Conservation (phyloP, 768 basidiomycete species). For the Symmetrospora coprosmae region DNA sequence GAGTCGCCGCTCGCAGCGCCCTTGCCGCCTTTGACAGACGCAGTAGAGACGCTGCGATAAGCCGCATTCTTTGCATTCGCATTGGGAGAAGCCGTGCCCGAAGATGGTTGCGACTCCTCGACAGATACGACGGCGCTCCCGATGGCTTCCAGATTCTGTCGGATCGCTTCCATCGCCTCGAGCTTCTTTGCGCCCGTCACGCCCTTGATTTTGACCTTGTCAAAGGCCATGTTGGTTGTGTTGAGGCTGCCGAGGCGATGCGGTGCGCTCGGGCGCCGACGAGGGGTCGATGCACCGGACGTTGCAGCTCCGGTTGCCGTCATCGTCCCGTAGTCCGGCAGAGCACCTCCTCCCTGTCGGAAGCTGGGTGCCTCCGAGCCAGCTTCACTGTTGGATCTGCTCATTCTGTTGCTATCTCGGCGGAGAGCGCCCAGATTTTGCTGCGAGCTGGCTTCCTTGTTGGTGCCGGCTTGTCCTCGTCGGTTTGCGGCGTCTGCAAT, state of each 20-base stretch:
- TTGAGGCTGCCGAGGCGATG: slow-evolving; percentile 2
- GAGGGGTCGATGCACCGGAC: slow-evolving; percentile 2
- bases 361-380: background rate
- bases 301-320: background rate
- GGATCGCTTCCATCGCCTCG: slow-evolving; percentile 10
- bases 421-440: too few relatives aligned
- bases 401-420: background rate
- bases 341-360: too few relatives aligned
- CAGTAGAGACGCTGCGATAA: background rate
- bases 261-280: background rate
- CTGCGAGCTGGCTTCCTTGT: too few relatives aligned
- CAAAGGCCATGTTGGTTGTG: background rate
- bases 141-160: slow-evolving; percentile 9
- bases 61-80: background rate
- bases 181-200: background rate
- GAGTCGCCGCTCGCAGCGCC: background rate
- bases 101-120: background rate
- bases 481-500: background rate
- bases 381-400: background rate
- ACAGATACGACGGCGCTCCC: background rate
- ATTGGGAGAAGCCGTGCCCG: background rate
- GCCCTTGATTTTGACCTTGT: slow-evolving; percentile 21
- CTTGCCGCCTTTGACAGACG: background rate
- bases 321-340: slow-evolving; percentile 7
- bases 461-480: background rate